Evolutionary conservation across 176 grass and related monocot genomes (phyloP), one percentile per base, ranked within the genome.

Genomic region (Aegilops longissima): DNA sequence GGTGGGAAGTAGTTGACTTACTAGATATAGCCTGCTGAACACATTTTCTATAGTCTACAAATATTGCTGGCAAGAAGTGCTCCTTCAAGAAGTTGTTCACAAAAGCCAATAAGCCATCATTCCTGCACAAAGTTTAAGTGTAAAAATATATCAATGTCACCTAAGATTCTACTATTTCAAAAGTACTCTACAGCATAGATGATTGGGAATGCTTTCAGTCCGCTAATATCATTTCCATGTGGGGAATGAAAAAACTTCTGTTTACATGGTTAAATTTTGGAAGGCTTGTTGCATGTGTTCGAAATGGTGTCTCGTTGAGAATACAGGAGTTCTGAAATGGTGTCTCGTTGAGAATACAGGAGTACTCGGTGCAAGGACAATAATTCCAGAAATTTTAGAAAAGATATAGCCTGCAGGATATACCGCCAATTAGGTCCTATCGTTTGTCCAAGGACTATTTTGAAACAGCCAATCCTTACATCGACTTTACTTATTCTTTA

Each of bases 1-100:
- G 21, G 33, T 81, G 27, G 52, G 72, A 45, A 90, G 36, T 47
- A 64, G 21, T 16, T 89, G 84, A 93, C 93, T 88, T 94, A 98
- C 97, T 96, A 61, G 97, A 98, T 92, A 98, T 96, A 84, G 96
- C 96, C 84, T 96, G 96, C 84, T 98, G 96, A 79, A 98, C 92
- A 75, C 92, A 98, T 93, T 98, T 98, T 84, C 96, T 87, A 73
- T 98, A 98, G 92, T 96, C 96, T 73, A 98, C 96, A 82, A 94
- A 98, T 85, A 98, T 91, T 59, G 96, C 88, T 90, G 96, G 96
- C 84, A 96, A 93, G 83, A 98, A 98, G 51, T 98, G 96, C 80
- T 98, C 96, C 82, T 98, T 98, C 76, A 98, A 82, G 89, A 96
- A 98, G 82, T 98, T 98, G 75, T 94, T 93, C 40, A 96, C 82